Percentiles rank a stretch among this genome's conserved stretches.
Evolutionary conservation across 2,329 filamentous ascomycete genomes (phyloP).

Genomic region (Aureobasidium sp.): DNA sequence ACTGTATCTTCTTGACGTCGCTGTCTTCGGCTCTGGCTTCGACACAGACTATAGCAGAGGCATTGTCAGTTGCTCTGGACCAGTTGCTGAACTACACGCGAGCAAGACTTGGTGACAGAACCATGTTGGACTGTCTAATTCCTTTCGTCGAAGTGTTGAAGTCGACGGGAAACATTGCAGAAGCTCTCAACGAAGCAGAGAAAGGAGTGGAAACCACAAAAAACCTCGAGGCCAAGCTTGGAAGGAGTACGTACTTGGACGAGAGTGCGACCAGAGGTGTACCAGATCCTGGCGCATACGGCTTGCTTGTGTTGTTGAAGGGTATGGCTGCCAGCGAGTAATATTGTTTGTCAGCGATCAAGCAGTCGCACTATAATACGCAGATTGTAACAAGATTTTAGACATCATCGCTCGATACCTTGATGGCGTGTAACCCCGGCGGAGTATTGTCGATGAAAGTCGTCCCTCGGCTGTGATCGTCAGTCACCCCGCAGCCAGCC

Average conservation of each 20-base stretch:
- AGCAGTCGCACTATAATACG: too few relatives aligned
- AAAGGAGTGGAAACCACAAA: conserved; percentile 86
- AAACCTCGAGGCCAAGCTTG: conserved; percentile 91
- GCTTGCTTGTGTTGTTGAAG: conserved; percentile 86
- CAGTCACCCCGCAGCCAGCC: too few relatives aligned
- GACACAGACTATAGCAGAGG: conserved; percentile 67
- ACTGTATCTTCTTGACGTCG: conserved; percentile 92
- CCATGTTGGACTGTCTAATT: conserved; percentile 87
- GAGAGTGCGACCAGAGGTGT: conserved; percentile 77
- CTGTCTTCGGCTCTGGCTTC: conserved; percentile 73
- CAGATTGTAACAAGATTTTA: too few relatives aligned
- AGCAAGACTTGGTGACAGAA: conserved; percentile 89
- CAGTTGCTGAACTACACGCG: conserved; percentile 88
- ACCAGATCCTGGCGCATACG: conserved; percentile 78
- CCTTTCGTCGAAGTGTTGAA: conserved; percentile 84
- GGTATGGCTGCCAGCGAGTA: conserved; percentile 81
- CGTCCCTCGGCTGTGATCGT: too few relatives aligned
- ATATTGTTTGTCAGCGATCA: too few relatives aligned
- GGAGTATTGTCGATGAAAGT: too few relatives aligned
- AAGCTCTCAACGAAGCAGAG: conserved; percentile 79
- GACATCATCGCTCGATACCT: too few relatives aligned
- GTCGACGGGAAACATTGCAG: conserved; percentile 69
- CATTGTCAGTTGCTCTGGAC: conserved; percentile 75
- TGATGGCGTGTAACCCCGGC: too few relatives aligned
- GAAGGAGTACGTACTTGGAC: conserved; percentile 84